Evolutionary conservation across 2,329 filamentous ascomycete genomes (phyloP), one percentile per base, ranked within the genome.

Genomic region (Aspergillus intermedius): DNA sequence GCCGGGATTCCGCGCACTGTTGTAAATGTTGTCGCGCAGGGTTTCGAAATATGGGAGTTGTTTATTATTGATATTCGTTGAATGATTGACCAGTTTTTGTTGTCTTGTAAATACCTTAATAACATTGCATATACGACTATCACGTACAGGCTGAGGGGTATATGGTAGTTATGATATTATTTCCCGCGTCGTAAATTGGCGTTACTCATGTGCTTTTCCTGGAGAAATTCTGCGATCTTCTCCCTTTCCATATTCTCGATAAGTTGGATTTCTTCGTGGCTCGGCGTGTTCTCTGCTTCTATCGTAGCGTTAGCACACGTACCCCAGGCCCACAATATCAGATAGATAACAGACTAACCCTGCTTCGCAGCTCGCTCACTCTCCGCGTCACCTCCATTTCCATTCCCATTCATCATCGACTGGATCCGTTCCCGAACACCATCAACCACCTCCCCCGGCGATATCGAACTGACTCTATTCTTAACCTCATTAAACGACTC

Each of bases 201-300:
- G 5, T 49, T 55, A 19, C 61, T 67, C 50, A 52, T 58, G 44
- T 68, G 56, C 45, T 59, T 61, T 8, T 64, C 58, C 46, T 59
- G 57, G 2, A 69, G 49, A 22, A 64, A 69, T 22, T 67, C 65
- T 17, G 56, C 60, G 6, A 68, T 52, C 39, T 55, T 55, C n/a
- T 66, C 65, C 25, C 53, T 51, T 8, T 62, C 58, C 57, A 67
- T 52, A 2, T 54, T 47, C 39, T 67, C 60, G 17, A 67, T 64
- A 7, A 43, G 23, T 9, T 59, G 48, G 19, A 49, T 47, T 13
- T 65, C 62, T 5, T 61, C 49, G 4, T 17, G 17, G 15, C 3
- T 40, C 37, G 17, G 37, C 37, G 19, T 8, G 8, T 21, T 21
- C 17, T 40, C 8, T 40, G 48, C 23, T 19, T 50, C 43, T 2